A percentile compares a stretch with the other conserved stretches of the same genome.
phyloP scores from a whole-genome alignment of 352 stramenopile species.

The Phytopythium litorale region DNA sequence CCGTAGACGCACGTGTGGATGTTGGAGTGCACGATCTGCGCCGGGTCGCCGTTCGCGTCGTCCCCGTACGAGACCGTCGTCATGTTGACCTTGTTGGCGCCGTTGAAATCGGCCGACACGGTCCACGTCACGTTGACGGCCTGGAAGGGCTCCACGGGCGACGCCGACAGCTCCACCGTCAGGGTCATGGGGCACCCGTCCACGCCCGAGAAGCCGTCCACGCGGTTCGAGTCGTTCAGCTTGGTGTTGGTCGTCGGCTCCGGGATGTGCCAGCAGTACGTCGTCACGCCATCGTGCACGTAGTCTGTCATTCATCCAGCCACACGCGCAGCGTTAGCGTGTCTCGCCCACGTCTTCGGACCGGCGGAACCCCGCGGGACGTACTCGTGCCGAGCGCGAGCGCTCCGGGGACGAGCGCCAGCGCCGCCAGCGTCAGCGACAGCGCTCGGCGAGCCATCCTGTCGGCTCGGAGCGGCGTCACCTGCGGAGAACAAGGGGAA shows the following conservation, averaged over 20 bases:
- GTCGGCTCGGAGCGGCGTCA: too few species aligned
- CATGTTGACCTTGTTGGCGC: constrained; percentile 42
- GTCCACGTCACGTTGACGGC: constrained; percentile 46
- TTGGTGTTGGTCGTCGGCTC: constrained; percentile 31
- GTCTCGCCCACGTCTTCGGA: too few species aligned
- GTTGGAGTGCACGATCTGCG: constrained; percentile 67
- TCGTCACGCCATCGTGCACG: constrained; percentile 28
- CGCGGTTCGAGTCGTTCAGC: constrained; percentile 39
- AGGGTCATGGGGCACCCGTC: constrained; percentile 42
- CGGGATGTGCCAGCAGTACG: constrained; percentile 58
- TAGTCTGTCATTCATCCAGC: constrained; percentile 22
- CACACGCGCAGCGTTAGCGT: neutral
- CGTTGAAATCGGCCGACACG: constrained; percentile 37
- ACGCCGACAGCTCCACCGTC: constrained; percentile 26
- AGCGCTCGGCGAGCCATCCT: constrained; percentile 17
- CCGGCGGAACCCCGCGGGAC: constrained; percentile 8
- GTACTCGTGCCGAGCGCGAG: constrained; percentile 43
- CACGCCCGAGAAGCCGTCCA: constrained; percentile 25
- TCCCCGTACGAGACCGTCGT: constrained; percentile 35
- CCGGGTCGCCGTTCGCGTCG: constrained; percentile 25
- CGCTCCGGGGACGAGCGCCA: constrained; percentile 8
- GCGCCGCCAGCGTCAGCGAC: constrained; percentile 7
- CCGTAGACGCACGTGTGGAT: constrained; percentile 51
- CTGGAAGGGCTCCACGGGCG: constrained; percentile 28
- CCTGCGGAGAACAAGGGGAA: neutral